phyloP scores from a whole-genome alignment of 2,329 filamentous ascomycete species.

The Calonectria pauciramosa region DNA sequence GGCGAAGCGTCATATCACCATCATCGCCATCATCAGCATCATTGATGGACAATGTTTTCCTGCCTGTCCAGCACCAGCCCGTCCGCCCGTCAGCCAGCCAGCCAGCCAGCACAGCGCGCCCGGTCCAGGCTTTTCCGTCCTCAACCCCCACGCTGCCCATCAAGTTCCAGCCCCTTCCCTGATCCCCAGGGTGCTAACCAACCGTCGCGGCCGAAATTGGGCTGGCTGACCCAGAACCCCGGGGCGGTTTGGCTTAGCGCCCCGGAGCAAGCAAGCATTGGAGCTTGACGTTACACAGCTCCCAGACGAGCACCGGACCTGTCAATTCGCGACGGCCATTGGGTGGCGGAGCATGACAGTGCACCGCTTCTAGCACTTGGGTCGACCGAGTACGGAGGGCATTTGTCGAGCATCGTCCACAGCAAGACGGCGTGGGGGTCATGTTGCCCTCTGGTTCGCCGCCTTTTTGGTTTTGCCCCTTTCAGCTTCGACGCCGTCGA shows the following conservation, averaged over 20 bases:
- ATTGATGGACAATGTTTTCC: not conserved
- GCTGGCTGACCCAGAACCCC: constrained; percentile 25
- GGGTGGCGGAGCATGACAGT: constrained; percentile 17
- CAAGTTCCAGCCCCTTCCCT: constrained; percentile 8
- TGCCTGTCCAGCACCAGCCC: not conserved
- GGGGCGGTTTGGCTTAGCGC: constrained; percentile 17
- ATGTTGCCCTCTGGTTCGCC: not conserved
- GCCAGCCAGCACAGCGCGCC: not conserved
- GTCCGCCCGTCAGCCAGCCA: not conserved
- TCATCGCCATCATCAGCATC: not conserved
- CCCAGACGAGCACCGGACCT: constrained; percentile 20
- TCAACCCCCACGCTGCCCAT: constrained; percentile 15
- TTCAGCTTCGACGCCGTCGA: not conserved
- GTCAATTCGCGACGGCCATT: constrained; percentile 38
- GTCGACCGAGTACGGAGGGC: constrained; percentile 5
- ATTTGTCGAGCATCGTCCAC: constrained; percentile 4
- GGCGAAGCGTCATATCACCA: constrained; percentile 22
- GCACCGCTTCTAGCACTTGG: not conserved
- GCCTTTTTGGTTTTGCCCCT: constrained; percentile 13
- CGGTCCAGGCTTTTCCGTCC: not conserved
- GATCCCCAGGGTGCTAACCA: constrained; percentile 2
- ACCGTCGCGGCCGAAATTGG: constrained; percentile 14
- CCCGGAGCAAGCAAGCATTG: not conserved
- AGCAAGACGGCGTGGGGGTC: constrained; percentile 36
- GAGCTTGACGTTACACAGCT: constrained; percentile 33